Evolutionary conservation across 495 filamentous ascomycete genomes (phyloP).

Genomic region (Xylaria venustula): DNA sequence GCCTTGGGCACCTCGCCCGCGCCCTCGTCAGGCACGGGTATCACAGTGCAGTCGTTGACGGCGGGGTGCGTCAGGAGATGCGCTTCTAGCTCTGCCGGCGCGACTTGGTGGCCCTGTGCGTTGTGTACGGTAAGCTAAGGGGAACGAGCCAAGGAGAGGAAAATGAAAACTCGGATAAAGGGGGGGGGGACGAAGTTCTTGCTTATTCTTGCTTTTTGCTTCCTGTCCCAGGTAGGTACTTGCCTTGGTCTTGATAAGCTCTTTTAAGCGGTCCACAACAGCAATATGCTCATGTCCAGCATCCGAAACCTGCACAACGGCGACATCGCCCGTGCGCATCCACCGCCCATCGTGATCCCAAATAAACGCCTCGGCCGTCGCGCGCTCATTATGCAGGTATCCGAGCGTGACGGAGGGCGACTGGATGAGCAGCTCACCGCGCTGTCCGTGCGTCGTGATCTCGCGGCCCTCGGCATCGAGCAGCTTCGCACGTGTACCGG

Average conservation of each 20-base stretch:
- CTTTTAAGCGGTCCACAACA: constrained; percentile 88
- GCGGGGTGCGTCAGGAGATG: constrained; percentile 79
- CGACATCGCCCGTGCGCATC: constrained; percentile 87
- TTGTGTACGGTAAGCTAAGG: neutral
- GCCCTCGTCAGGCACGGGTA: constrained; percentile 70
- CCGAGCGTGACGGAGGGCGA: constrained; percentile 76
- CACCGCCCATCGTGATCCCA: constrained; percentile 68
- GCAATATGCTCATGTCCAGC: constrained; percentile 73
- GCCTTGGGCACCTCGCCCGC: constrained; percentile 87
- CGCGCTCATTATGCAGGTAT: constrained; percentile 82
- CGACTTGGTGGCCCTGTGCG: constrained; percentile 78
- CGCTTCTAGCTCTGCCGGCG: constrained; percentile 87
- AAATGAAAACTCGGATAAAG: neutral
- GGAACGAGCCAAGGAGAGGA: neutral
- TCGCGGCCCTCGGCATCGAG: constrained; percentile 73
- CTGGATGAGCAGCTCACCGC: constrained; percentile 77
- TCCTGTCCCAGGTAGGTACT: too few species aligned
- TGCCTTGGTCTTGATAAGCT: constrained; percentile 93
- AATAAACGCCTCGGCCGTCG: constrained; percentile 76
- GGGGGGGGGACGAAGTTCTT: too few species aligned
- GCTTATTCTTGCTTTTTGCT: too few species aligned
- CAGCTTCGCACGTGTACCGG: constrained; percentile 65
- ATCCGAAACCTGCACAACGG: constrained; percentile 61
- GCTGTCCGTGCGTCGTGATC: constrained; percentile 71
- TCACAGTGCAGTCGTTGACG: constrained; percentile 82